A percentile compares a stretch with the other conserved stretches of the same genome.
Conservation (phyloP, 163 green algal species). For the Scenedesmus sp. region DNA sequence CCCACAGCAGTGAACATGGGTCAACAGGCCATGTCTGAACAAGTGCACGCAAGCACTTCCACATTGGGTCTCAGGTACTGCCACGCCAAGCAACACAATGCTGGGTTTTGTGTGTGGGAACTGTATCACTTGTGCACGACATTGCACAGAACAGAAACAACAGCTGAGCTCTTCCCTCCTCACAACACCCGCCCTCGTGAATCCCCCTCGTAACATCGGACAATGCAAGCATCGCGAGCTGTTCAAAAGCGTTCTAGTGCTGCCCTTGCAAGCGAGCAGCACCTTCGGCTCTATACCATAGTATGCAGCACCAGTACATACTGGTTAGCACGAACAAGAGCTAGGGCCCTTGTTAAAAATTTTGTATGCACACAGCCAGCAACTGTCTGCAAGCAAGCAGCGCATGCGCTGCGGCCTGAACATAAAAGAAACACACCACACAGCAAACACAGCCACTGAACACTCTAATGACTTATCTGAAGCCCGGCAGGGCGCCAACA, state of each 20-base stretch:
- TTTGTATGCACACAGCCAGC: not conserved
- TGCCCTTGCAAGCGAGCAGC: not conserved
- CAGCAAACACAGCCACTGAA: too few relatives aligned
- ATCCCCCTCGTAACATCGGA: not conserved
- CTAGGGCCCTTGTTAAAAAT: not conserved
- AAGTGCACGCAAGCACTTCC: not conserved
- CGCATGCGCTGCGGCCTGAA: not conserved
- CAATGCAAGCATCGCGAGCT: not conserved
- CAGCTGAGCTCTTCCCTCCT: not conserved
- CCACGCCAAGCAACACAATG: not conserved
- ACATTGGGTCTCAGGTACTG: not conserved
- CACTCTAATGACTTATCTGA: not conserved
- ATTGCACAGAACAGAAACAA: not conserved
- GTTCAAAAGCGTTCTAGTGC: not conserved
- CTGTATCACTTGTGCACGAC: not conserved
- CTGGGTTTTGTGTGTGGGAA: too few relatives aligned
- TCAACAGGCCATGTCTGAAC: not conserved
- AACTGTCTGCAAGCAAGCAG: not conserved
- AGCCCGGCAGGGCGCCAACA: not conserved
- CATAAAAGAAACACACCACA: not conserved
- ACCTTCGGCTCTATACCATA: not conserved
- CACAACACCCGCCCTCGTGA: not conserved
- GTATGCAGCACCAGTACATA: not conserved
- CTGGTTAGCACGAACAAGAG: not conserved
- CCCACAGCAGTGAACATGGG: too few relatives aligned